phyloP scores from a whole-genome alignment of 495 filamentous ascomycete genomes.

The Hypoxylon fragiforme region DNA sequence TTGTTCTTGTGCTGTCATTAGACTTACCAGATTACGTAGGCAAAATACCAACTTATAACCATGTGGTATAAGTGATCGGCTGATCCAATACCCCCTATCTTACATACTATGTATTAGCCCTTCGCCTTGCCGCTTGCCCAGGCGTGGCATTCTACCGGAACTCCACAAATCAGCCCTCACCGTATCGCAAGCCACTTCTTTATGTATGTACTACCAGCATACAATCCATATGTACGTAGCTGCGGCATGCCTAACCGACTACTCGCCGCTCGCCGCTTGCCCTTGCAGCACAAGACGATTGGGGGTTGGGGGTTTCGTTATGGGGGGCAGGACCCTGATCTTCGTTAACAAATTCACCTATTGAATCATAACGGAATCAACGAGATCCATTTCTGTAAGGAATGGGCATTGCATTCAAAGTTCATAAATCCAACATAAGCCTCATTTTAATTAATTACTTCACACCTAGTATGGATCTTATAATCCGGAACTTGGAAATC shows the following conservation, averaged over 20 bases:
- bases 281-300: slow-evolving; percentile 21
- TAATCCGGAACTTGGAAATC: slow-evolving; percentile 9
- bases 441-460: no score
- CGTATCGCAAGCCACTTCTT: slow-evolving; percentile 9
- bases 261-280: slow-evolving; percentile 4
- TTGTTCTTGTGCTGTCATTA: no score
- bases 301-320: slow-evolving; percentile 14
- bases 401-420: no score
- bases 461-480: no score
- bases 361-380: no score
- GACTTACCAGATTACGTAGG: slow-evolving; percentile 6
- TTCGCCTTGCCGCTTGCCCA: slow-evolving; percentile 21
- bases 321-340: slow-evolving; percentile 26
- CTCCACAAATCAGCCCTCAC: slow-evolving; percentile 30
- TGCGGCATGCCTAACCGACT: slow-evolving; percentile 12
- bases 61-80: slow-evolving; percentile 19
- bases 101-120: slow-evolving; percentile 6
- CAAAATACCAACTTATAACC: neutral
- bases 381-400: no score
- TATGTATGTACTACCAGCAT: no score
- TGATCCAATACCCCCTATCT: slow-evolving; percentile 28
- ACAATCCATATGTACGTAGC: no score
- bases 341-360: slow-evolving; percentile 7
- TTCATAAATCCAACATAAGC: no score
- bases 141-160: slow-evolving; percentile 11